A percentile compares a stretch with the other conserved stretches of the same genome.
Conservation (phyloP, 1,284 basidiomycete species). For the Trichosporon sp. region DNA sequence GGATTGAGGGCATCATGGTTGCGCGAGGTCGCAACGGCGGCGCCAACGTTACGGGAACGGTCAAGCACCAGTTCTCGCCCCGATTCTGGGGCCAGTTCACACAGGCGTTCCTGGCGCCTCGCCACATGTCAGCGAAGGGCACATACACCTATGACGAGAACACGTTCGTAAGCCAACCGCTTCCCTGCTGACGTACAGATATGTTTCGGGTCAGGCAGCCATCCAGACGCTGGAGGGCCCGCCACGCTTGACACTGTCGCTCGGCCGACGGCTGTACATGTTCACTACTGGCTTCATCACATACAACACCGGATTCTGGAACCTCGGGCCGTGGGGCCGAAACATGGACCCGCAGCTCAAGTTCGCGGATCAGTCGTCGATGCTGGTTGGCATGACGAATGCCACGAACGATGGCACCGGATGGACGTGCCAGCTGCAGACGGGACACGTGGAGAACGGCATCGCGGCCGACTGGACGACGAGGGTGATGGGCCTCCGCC, state of each 20-base stretch:
- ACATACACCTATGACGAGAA: slow-evolving; percentile 52
- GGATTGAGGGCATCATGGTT: slow-evolving; percentile 49
- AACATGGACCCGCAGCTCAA: slow-evolving; percentile 22
- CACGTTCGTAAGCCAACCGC: slow-evolving; percentile 32
- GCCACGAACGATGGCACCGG: slow-evolving; percentile 31
- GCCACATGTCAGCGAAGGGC: slow-evolving; percentile 49
- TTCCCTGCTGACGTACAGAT: slow-evolving; percentile 19
- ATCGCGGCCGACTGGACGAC: slow-evolving; percentile 49
- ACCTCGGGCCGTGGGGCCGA: slow-evolving; percentile 50
- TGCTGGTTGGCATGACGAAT: slow-evolving; percentile 45
- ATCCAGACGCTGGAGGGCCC: slow-evolving; percentile 38
- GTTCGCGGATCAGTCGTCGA: slow-evolving; percentile 31
- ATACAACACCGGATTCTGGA: slow-evolving; percentile 50
- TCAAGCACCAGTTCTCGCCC: slow-evolving; percentile 53
- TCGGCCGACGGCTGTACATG: slow-evolving; percentile 50
- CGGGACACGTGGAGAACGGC: slow-evolving; percentile 34
- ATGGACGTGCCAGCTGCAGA: slow-evolving; percentile 46
- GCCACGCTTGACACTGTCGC: slow-evolving; percentile 50
- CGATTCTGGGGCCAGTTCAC: slow-evolving; percentile 47
- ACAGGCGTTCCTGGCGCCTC: slow-evolving; percentile 50
- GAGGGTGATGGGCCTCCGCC: slow-evolving; percentile 50
- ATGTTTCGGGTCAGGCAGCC: slow-evolving; percentile 45
- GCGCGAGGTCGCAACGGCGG: slow-evolving; percentile 48
- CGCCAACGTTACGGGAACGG: slow-evolving; percentile 52
- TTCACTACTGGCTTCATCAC: slow-evolving; percentile 49